Evolutionary conservation across 495 filamentous ascomycete species (phyloP).

Genomic region (Xylaria venustula): DNA sequence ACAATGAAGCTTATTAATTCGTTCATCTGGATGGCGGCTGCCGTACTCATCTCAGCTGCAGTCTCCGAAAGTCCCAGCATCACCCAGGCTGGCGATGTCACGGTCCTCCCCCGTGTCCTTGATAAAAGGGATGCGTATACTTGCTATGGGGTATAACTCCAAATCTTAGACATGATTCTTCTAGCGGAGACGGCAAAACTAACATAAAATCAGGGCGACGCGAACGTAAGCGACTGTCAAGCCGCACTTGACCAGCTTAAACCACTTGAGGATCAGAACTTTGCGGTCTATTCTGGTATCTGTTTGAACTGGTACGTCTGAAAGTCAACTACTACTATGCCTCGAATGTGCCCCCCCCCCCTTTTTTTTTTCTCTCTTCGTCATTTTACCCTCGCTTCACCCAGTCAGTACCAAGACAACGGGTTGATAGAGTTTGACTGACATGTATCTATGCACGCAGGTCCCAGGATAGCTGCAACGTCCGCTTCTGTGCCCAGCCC

Average conservation of each 20-base stretch:
- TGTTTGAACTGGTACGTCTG: constrained; percentile 33
- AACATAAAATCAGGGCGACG: neutral
- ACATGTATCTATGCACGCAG: no score
- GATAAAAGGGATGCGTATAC: constrained; percentile 29
- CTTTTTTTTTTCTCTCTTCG: no score
- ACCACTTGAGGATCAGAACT: constrained; percentile 17
- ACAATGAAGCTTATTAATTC: constrained; percentile 15
- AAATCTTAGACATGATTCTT: constrained; percentile 1
- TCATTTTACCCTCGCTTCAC: no score
- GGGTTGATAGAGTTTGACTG: no score
- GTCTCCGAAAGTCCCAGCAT: neutral
- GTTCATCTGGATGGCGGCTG: constrained; percentile 1
- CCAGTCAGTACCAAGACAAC: no score
- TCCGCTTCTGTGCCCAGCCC: constrained; percentile 32
- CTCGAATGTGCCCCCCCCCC: no score
- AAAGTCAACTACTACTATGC: no score
- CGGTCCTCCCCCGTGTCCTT: constrained; percentile 1
- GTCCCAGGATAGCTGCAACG: constrained; percentile 22
- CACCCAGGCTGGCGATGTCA: neutral
- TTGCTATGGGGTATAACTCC: constrained; percentile 29
- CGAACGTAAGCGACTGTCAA: constrained; percentile 22
- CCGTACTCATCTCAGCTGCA: neutral
- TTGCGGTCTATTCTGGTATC: constrained; percentile 22
- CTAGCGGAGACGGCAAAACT: neutral
- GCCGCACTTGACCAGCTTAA: constrained; percentile 24